phyloP scores from a whole-genome alignment of 2,329 filamentous ascomycete genomes.

The Purpureocillium takamizusanense region DNA sequence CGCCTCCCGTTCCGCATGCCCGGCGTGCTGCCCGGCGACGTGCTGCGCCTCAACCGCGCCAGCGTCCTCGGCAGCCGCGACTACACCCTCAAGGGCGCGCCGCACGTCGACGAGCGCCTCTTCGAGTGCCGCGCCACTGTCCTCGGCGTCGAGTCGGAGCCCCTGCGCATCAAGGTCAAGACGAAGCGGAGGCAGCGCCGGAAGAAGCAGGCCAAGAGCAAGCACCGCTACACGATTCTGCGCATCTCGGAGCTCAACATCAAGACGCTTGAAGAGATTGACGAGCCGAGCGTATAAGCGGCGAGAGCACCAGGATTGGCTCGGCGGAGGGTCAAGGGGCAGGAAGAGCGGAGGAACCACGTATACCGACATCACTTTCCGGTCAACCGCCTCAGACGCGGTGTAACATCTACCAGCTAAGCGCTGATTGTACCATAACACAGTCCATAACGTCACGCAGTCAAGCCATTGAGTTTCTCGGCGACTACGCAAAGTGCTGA shows the following conservation, averaged over 20 bases:
- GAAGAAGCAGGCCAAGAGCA: conserved; percentile 71
- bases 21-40: conserved; percentile 68
- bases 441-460: too few relatives aligned
- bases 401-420: conserved; percentile 3
- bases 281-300: conserved; percentile 9
- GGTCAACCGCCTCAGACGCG: not conserved
- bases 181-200: conserved; percentile 70
- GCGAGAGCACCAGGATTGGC: not conserved
- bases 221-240: conserved; percentile 83
- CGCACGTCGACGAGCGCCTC: conserved; percentile 74
- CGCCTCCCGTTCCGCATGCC: conserved; percentile 76
- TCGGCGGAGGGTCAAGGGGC: not conserved
- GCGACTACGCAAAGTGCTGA: too few relatives aligned
- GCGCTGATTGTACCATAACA: conserved; percentile 7
- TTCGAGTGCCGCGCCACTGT: conserved; percentile 83
- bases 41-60: conserved; percentile 81
- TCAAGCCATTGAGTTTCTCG: too few relatives aligned
- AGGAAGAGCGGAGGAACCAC: not conserved
- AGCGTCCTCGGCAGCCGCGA: conserved; percentile 76
- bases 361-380: not conserved
- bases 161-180: conserved; percentile 69
- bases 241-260: conserved; percentile 75
- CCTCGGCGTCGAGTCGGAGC: conserved; percentile 74
- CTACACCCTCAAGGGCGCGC: conserved; percentile 74
- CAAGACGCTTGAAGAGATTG: conserved; percentile 32